phyloP scores from a whole-genome alignment of 2,329 filamentous ascomycete species.

The Scedosporium boydii region DNA sequence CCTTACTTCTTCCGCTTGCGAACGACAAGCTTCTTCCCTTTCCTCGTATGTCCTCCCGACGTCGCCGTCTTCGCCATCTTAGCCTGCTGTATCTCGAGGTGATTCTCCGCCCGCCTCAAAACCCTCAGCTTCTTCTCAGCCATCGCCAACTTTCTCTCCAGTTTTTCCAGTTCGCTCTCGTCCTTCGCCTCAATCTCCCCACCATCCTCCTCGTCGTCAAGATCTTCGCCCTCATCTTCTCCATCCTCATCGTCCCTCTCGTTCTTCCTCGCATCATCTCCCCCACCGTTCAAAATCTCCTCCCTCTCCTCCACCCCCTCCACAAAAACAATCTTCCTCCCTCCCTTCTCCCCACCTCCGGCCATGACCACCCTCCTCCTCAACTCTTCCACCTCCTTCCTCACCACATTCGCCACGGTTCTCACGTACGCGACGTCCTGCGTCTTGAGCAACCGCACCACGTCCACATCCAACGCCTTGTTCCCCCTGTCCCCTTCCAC shows the following conservation, averaged over 20 bases:
- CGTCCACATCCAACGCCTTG: conserved; percentile 43
- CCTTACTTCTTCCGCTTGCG: conserved; percentile 50
- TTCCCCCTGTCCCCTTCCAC: conserved; percentile 50
- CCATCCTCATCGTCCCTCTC: conserved; percentile 21
- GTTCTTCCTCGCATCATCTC: conserved; percentile 24
- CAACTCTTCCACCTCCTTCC: conserved; percentile 46
- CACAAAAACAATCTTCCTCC: conserved; percentile 35
- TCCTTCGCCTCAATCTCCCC: conserved; percentile 13
- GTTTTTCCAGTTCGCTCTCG: conserved; percentile 26
- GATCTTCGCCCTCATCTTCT: conserved; percentile 21
- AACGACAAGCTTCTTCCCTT: conserved; percentile 53
- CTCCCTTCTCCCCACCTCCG: conserved; percentile 11
- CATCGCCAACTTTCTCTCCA: conserved; percentile 37
- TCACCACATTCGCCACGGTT: conserved; percentile 49
- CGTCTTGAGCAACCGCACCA: conserved; percentile 56
- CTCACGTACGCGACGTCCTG: conserved; percentile 58
- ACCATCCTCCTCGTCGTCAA: conserved; percentile 13
- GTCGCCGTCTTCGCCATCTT: conserved; percentile 59
- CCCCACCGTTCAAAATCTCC: conserved; percentile 18
- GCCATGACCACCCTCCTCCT: conserved; percentile 42
- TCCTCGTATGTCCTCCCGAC: conserved; percentile 47
- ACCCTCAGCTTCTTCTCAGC: conserved; percentile 45
- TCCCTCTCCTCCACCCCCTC: conserved; percentile 16
- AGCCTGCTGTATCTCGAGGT: conserved; percentile 48
- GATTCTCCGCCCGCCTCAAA: conserved; percentile 44